Conservation (phyloP, 176 grass and related monocot genomes). For the Neostapfia colusana region DNA sequence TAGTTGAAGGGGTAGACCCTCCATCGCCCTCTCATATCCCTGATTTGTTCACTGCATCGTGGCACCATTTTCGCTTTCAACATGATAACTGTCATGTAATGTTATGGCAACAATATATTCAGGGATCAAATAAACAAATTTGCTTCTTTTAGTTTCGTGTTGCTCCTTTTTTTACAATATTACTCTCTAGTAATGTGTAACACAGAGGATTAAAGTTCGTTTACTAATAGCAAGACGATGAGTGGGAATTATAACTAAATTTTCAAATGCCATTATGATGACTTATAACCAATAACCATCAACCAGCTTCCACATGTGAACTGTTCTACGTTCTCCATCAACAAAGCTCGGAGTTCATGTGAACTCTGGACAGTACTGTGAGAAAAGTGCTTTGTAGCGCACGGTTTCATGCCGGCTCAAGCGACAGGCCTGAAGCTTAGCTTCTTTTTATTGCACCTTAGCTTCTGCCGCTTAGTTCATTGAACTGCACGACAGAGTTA, state of each 20-base stretch:
- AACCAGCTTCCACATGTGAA: conserved; percentile 14
- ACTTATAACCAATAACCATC: not conserved
- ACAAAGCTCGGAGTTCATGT: conserved; percentile 35
- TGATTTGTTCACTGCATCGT: not conserved
- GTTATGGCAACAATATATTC: not conserved
- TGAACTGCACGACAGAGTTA: not conserved
- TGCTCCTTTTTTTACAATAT: not conserved
- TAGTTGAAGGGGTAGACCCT: conserved; percentile 11
- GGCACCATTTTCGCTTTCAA: not conserved
- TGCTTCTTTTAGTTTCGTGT: not conserved
- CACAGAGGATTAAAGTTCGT: not conserved
- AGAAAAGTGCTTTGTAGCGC: conserved; percentile 2
- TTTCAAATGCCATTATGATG: not conserved
- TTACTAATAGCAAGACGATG: not conserved
- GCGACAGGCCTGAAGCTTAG: not conserved
- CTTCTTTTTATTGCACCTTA: not conserved
- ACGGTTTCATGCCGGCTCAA: not conserved
- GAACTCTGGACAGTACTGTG: conserved; percentile 12
- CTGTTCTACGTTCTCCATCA: conserved; percentile 19
- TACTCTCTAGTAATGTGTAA: not conserved
- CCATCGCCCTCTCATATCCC: not conserved
- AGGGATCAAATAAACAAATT: not conserved
- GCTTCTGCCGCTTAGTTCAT: not conserved
- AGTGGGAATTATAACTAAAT: conserved; percentile 1
- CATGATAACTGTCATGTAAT: conserved; percentile 14